Percentiles rank a stretch among this genome's conserved stretches.
Evolutionary conservation across 2,329 filamentous ascomycete genomes (phyloP).

Genomic region (Juglanconis sp.): DNA sequence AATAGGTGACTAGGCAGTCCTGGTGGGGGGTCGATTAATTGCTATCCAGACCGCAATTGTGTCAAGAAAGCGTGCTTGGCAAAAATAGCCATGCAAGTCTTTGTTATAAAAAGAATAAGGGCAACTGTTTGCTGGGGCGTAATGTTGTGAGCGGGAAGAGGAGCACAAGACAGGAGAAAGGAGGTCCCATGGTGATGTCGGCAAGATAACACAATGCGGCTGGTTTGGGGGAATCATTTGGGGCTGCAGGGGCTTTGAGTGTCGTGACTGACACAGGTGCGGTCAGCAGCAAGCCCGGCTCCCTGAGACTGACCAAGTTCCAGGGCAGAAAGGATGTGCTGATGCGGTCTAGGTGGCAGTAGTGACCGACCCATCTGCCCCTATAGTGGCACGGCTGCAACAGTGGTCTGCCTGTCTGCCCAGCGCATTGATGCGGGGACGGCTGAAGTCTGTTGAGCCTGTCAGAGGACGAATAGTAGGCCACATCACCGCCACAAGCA

Average conservation of each 20-base stretch:
- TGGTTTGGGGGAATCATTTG: background rate
- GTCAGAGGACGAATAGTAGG: conserved; percentile 10
- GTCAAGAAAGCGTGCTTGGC: conserved; percentile 7
- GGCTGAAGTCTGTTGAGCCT: conserved; percentile 4
- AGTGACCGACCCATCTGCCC: background rate
- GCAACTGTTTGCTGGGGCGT: background rate
- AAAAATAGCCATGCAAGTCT: conserved; percentile 3
- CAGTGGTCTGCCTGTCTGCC: background rate
- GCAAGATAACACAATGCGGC: conserved; percentile 14
- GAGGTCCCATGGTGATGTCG: background rate
- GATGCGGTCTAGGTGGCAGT: background rate
- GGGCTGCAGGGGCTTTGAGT: background rate
- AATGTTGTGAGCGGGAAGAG: background rate
- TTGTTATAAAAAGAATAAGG: background rate
- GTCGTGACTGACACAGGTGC: conserved; percentile 3
- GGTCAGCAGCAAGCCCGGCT: conserved; percentile 1
- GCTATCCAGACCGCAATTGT: conserved; percentile 12
- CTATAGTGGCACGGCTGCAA: background rate
- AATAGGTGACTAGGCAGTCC: background rate
- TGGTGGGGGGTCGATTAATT: background rate
- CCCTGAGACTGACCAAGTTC: conserved; percentile 3
- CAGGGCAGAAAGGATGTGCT: background rate
- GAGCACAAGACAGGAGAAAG: conserved; percentile 1
- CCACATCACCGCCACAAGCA: conserved; percentile 10
- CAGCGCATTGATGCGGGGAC: conserved; percentile 7